Conservation (phyloP, 169 alveolate species). For the Babesia ovata region DNA sequence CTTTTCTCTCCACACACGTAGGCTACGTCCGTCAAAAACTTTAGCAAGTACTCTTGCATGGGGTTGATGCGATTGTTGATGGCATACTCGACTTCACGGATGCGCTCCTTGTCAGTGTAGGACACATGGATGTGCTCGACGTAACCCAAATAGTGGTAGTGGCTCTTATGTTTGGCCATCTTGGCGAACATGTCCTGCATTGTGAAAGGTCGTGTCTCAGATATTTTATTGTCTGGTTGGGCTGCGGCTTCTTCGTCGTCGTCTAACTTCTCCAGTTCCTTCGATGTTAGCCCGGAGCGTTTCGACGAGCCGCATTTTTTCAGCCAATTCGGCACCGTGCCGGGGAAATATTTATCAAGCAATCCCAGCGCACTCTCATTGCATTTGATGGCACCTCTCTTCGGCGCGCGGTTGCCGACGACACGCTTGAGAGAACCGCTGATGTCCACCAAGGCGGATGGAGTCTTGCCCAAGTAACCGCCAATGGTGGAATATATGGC, state of each 20-base stretch:
- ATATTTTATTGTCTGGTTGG: not conserved
- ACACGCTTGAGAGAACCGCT: slow-evolving; percentile 43
- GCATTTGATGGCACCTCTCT: slow-evolving; percentile 14
- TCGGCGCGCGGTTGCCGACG: not conserved
- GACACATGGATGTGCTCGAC: slow-evolving; percentile 10
- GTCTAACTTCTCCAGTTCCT: not conserved
- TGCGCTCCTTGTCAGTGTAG: slow-evolving; percentile 26
- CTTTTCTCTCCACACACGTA: slow-evolving; percentile 57
- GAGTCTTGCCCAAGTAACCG: slow-evolving; percentile 57
- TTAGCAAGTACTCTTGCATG: slow-evolving; percentile 51
- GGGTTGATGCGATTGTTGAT: slow-evolving; percentile 52
- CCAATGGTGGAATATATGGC: slow-evolving; percentile 45
- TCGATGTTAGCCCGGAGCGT: not conserved
- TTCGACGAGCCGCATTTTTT: slow-evolving; percentile 11
- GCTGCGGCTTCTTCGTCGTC: not conserved
- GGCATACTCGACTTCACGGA: slow-evolving; percentile 52
- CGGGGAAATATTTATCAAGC: slow-evolving; percentile 61
- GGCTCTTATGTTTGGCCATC: slow-evolving; percentile 16
- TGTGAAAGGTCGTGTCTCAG: slow-evolving; percentile 15
- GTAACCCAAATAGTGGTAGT: slow-evolving; percentile 53
- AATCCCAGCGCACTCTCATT: slow-evolving; percentile 58
- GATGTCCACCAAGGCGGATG: slow-evolving; percentile 38
- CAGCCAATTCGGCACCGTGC: slow-evolving; percentile 56
- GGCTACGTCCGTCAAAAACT: slow-evolving; percentile 46
- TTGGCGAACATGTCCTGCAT: slow-evolving; percentile 42